Conservation (phyloP, 495 filamentous ascomycete genomes). For the Apodospora peruviana region DNA sequence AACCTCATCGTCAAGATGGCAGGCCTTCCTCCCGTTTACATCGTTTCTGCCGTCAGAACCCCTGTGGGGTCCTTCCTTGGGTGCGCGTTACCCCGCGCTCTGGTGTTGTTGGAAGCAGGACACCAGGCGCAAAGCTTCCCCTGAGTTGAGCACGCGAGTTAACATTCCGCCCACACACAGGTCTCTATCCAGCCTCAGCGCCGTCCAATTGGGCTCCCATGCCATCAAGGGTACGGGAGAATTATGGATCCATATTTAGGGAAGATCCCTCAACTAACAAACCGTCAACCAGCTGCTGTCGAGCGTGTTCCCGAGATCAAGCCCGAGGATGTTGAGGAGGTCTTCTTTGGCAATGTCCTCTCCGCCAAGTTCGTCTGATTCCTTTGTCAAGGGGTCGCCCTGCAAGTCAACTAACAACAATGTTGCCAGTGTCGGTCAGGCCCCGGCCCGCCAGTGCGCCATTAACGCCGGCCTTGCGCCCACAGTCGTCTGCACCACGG, state of each 20-base stretch:
- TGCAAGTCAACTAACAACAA: constrained; percentile 1
- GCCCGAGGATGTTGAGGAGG: constrained; percentile 84
- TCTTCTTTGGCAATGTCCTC: constrained; percentile 97
- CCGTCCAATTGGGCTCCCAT: constrained; percentile 81
- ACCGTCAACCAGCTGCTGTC: constrained; percentile 61
- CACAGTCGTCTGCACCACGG: constrained; percentile 76
- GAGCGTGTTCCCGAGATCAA: constrained; percentile 80
- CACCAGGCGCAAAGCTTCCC: background rate
- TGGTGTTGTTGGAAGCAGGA: background rate
- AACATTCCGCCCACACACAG: constrained; percentile 21
- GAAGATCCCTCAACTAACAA: constrained; percentile 11
- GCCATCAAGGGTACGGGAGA: constrained; percentile 75
- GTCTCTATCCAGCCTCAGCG: constrained; percentile 78
- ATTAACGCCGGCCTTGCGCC: constrained; percentile 77
- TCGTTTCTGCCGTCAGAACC: constrained; percentile 85
- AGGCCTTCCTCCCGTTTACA: constrained; percentile 77
- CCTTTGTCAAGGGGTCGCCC: background rate
- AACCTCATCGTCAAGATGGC: constrained; percentile 17
- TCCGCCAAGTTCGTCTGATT: constrained; percentile 71
- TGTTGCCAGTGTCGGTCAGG: constrained; percentile 76
- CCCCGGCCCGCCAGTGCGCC: constrained; percentile 90
- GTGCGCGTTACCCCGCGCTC: constrained; percentile 38
- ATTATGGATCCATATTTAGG: too few relatives aligned
- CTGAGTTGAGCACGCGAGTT: constrained; percentile 1
- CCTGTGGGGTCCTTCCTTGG: constrained; percentile 91